A percentile compares a stretch with the other conserved stretches of the same genome.
These are phyloP conservation scores for Fragilaria crotonensis DNA, from an alignment of 108 stramenopile species.

Conservation along the genomic window DNA sequence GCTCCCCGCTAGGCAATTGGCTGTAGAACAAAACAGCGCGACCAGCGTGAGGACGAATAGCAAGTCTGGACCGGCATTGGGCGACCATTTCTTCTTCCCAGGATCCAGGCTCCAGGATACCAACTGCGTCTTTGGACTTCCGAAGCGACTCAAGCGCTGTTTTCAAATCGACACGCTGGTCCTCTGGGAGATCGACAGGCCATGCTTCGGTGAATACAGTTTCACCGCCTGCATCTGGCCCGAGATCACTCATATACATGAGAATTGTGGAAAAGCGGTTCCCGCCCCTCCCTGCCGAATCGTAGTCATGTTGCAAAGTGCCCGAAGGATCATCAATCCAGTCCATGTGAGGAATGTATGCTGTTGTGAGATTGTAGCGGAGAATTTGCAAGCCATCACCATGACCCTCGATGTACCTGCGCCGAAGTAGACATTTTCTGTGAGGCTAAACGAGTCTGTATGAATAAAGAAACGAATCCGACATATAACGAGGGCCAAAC, in stretches of 20 bases:
- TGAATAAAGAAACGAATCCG: too few relatives aligned
- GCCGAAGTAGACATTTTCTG: too few relatives aligned
- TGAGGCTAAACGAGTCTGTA: too few relatives aligned
- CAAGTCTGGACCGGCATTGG: slow-evolving; percentile 53
- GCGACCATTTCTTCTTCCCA: slow-evolving; percentile 84
- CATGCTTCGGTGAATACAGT: slow-evolving; percentile 83
- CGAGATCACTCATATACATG: slow-evolving; percentile 91
- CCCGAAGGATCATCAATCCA: slow-evolving; percentile 55
- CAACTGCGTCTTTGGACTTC: slow-evolving; percentile 34
- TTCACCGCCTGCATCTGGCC: slow-evolving; percentile 82
- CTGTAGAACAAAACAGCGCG: slow-evolving; percentile 85
- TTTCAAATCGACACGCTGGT: slow-evolving; percentile 15
- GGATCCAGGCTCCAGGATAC: slow-evolving; percentile 45
- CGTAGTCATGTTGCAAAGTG: slow-evolving; percentile 54
- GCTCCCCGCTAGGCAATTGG: slow-evolving; percentile 71
- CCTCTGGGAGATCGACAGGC: slow-evolving; percentile 36
- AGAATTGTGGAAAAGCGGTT: slow-evolving; percentile 95
- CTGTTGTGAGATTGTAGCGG: slow-evolving; percentile 87
- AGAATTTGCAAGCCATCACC: slow-evolving; percentile 94
- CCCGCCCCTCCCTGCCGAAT: slow-evolving; percentile 62
- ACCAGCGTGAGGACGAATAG: slow-evolving; percentile 61
- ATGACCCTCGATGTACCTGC: slow-evolving; percentile 48
- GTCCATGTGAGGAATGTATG: slow-evolving; percentile 90
- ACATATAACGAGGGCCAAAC: too few relatives aligned
- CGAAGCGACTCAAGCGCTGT: slow-evolving; percentile 26